Base-by-base conservation (phyloP, 192 early-diverging fungal genomes). In the Coemansia sp. region DNA sequence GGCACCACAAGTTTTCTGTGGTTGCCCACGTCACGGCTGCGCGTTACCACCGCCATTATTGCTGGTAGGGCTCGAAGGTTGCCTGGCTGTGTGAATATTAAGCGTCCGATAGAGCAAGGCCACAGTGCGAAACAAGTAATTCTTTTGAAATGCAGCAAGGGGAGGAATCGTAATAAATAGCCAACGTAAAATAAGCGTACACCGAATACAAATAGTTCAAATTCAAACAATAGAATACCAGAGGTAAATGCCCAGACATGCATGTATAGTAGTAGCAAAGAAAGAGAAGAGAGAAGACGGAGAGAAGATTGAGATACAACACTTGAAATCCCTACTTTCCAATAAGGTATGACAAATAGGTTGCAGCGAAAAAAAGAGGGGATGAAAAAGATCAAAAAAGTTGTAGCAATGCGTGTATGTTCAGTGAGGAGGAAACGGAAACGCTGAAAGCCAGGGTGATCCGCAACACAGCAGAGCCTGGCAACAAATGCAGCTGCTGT, bases 11-110 rank as follows among this genome's bases (percentile, higher is more conserved):
- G 68, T 37, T 53, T 64, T 45, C 48, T 57, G 61, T 42, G 43
- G n/a, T 57, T 54, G 19, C 38, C 23, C 15, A 23, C 26, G 60
- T 67, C 71, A 10, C 69, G 72, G 53, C 72, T 79, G 50, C 77
- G 77, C 15, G 77, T 80, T 41, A 80, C 72, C 13, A 80, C 77
- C 39, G 69, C 77, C 77, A 80, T 80, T n/a, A 37, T 40, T 23
- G 57, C 12, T 18, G n/a, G 39, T n/a, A 41, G 32, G 19, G 32
- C 9, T 40, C 15, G 37, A 59, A 59, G 9, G 38, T 16, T n/a
- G 3, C 10, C 57, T 41, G 57, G 39, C 39, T 13, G 57, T 41
- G 57, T 38, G 39, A 39, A 41, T 15, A 40, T 18, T 59, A 41
- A 7, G 13, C 6, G 39, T 38, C 57, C n/a, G 12, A 13, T 32